Base-by-base conservation (phyloP, 1,139 yeast genomes). In the Wickerhamomyces sp. region DNA sequence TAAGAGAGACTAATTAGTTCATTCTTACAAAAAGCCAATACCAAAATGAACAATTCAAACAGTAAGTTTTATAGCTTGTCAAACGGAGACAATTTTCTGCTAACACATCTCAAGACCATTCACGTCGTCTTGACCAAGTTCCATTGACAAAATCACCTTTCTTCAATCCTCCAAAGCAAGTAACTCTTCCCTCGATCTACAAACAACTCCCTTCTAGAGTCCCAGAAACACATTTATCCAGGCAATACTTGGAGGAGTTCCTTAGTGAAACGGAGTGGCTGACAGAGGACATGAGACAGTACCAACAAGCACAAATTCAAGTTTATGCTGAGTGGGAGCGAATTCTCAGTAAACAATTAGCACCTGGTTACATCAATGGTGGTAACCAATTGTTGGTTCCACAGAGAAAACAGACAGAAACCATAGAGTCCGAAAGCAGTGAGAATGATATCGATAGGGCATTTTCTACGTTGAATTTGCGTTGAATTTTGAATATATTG, bases 131-230 rank as follows among this genome's bases (percentile, higher is more conserved):
- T n/a, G n/a, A n/a, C n/a, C 81, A 78, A 46, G 73, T 80, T 2
- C 85, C 87, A 0, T 64, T 80, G 33, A 70, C 78, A 13, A 67
- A 74, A 35, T 76, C 79, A 40, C 84, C 82, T 1, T 61, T 66
- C 19, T 70, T 64, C 48, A 73, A 69, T 42, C 77, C 81, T 0
- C 84, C 86, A 4, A 75, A 71, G 48, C 75, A 84, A 3, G 67
- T 78, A 25, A 70, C 78, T 3, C 62, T 80, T 29, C 75, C 79
- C 30, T 60, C 70, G 39, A 73, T 72, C 48, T 80, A 74, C 56
- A 66, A 63, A 41, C 56, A 61, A 22, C 53, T 67, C 9, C 67
- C 70, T 5, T 42, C 54, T 10, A 41, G 51, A 13, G 43, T 61
- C 14, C 66, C 65, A 12, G 55, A 49, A 8, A 54, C 66, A 1